Percentiles rank a stretch among this genome's conserved stretches.
These are phyloP conservation scores for Circinella minor DNA, from an alignment of 371 early-diverging fungal species.

Conservation along the genomic window DNA sequence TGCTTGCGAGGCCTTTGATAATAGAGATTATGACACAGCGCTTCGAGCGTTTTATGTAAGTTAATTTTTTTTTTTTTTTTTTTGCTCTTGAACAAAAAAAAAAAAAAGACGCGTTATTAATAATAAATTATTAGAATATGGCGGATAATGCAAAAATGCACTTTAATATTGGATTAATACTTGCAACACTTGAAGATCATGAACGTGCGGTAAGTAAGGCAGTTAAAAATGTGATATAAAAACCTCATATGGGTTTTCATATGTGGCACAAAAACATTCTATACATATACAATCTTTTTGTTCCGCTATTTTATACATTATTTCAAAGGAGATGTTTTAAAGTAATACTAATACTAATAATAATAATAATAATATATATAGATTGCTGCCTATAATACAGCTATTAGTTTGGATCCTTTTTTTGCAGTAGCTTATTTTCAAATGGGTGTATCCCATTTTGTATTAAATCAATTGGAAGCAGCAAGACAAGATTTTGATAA, in stretches of 20 bases:
- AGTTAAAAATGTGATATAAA: constrained; percentile 9
- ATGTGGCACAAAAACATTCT: constrained; percentile 2
- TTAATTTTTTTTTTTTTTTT: constrained; percentile 1
- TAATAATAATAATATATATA: constrained; percentile 24
- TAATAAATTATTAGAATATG: constrained; percentile 61
- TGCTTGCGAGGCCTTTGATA: constrained; percentile 51
- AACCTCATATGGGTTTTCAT: constrained; percentile 6
- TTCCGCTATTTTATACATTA: too few relatives aligned
- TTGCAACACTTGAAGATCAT: constrained; percentile 74
- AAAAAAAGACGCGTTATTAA: not conserved
- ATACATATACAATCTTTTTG: too few relatives aligned
- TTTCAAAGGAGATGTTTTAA: too few relatives aligned
- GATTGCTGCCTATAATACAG: constrained; percentile 75
- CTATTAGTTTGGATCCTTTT: constrained; percentile 84
- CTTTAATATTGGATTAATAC: constrained; percentile 92
- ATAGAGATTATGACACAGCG: constrained; percentile 42
- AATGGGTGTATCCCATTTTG: constrained; percentile 85
- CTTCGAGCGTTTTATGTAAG: constrained; percentile 48
- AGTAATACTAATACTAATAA: too few relatives aligned
- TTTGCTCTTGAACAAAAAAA: too few relatives aligned
- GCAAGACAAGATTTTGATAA: constrained; percentile 80
- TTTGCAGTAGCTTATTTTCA: constrained; percentile 93
- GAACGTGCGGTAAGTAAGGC: constrained; percentile 77
- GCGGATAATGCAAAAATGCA: constrained; percentile 93
- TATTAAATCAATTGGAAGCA: constrained; percentile 56